Evolutionary conservation across 345 rosid species (phyloP).

Genomic region (Moricandia moricandioides): DNA sequence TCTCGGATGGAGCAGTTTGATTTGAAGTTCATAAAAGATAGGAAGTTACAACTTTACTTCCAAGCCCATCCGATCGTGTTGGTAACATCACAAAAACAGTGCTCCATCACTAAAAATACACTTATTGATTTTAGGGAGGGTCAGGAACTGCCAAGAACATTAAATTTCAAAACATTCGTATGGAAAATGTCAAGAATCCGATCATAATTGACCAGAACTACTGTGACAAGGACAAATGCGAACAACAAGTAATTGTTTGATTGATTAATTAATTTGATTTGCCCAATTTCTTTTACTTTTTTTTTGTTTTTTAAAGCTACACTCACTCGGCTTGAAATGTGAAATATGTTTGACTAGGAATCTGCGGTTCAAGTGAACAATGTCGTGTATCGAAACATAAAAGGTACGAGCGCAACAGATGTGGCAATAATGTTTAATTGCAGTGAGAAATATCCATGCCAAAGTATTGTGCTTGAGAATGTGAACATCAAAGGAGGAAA

Average conservation of each 20-base stretch:
- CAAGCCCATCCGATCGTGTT: background rate
- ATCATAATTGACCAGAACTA: slow-evolving; percentile 82
- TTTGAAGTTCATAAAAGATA: background rate
- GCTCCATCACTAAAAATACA: background rate
- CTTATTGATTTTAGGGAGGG: slow-evolving; percentile 61
- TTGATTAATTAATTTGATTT: background rate
- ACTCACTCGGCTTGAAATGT: background rate
- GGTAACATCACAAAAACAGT: background rate
- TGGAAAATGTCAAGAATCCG: slow-evolving; percentile 77
- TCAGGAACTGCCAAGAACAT: slow-evolving; percentile 79
- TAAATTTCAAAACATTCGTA: slow-evolving; percentile 61
- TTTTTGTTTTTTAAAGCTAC: background rate
- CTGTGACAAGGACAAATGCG: slow-evolving; percentile 74
- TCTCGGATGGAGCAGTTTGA: background rate
- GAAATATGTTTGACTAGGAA: slow-evolving; percentile 33
- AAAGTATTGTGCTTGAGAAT: slow-evolving; percentile 55
- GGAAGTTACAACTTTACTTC: background rate
- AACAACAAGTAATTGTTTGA: slow-evolving; percentile 45
- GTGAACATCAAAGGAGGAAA: slow-evolving; percentile 40
- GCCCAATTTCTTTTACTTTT: background rate
- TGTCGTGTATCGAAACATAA: slow-evolving; percentile 67
- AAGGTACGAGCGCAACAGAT: slow-evolving; percentile 66
- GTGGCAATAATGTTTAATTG: slow-evolving; percentile 67
- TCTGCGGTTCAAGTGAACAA: slow-evolving; percentile 70
- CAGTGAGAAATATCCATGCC: slow-evolving; percentile 60